Conservation (phyloP, 169 alveolate species). For the Plasmodium fragile region DNA sequence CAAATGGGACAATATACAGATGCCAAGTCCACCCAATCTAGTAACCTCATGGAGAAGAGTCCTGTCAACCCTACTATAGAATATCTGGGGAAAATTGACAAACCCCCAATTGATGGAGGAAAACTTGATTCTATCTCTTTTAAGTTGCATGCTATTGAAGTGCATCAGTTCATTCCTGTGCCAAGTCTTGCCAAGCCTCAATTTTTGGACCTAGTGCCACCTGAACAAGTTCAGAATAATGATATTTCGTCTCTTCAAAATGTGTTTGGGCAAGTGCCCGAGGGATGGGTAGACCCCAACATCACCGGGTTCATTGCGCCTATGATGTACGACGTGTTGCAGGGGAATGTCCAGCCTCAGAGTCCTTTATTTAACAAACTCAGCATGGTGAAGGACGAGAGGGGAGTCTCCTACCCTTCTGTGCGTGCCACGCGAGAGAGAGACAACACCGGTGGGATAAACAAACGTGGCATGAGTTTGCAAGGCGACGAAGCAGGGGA, state of each 20-base stretch:
- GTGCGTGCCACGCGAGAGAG: neutral
- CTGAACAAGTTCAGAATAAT: slow-evolving; percentile 60
- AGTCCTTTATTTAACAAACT: slow-evolving; percentile 64
- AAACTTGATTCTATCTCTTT: slow-evolving; percentile 85
- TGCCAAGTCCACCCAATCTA: slow-evolving; percentile 28
- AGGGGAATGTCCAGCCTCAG: slow-evolving; percentile 79
- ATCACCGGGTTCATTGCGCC: slow-evolving; percentile 91
- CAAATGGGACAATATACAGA: slow-evolving; percentile 39
- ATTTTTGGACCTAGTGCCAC: slow-evolving; percentile 85
- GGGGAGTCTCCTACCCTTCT: neutral
- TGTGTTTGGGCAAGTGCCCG: slow-evolving; percentile 84
- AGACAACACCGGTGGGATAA: neutral
- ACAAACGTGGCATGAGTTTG: neutral
- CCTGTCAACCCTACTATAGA: slow-evolving; percentile 83
- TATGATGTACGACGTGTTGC: slow-evolving; percentile 88
- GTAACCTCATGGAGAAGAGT: slow-evolving; percentile 53
- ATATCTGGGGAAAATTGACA: slow-evolving; percentile 81
- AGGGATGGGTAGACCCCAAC: slow-evolving; percentile 89
- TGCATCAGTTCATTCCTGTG: slow-evolving; percentile 90
- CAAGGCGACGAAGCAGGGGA: neutral
- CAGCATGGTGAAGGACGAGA: slow-evolving; percentile 11
- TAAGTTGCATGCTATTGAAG: slow-evolving; percentile 90
- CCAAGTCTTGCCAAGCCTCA: slow-evolving; percentile 85
- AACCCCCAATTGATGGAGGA: slow-evolving; percentile 85
- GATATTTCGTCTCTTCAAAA: slow-evolving; percentile 82